Evolutionary conservation across 2,329 filamentous ascomycete species (phyloP).

Genomic region (Fusarium musae): DNA sequence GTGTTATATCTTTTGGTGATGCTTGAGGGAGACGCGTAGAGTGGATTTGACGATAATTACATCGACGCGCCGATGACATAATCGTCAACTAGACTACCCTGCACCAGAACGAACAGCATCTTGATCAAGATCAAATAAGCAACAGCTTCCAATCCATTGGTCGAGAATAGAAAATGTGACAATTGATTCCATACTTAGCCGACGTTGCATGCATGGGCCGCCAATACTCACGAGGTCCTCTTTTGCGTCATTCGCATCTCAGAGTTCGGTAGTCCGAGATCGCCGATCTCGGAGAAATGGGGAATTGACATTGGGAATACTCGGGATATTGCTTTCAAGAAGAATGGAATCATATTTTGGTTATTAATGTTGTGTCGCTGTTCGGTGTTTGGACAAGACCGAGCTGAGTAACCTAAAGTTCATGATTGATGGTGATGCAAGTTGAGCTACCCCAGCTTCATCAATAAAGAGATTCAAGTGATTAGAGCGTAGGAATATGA

Average conservation of each 20-base stretch:
- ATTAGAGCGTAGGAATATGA: fast-evolving
- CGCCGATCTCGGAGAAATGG: constrained; percentile 21
- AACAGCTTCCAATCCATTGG: not conserved
- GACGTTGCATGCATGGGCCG: not conserved
- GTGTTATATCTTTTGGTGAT: not conserved
- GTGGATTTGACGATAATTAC: constrained; percentile 1
- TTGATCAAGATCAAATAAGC: not conserved
- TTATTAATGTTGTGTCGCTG: not conserved
- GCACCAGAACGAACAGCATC: not conserved
- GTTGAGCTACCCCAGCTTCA: not conserved
- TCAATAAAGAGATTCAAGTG: not conserved
- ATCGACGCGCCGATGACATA: constrained; percentile 44
- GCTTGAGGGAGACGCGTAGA: constrained; percentile 36
- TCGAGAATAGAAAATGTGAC: not conserved
- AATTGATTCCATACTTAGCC: not conserved
- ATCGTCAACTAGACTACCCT: constrained; percentile 25
- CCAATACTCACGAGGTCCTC: not conserved
- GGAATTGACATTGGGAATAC: not conserved
- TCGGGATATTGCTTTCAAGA: not conserved
- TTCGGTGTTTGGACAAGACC: constrained; percentile 19
- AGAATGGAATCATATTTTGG: not conserved
- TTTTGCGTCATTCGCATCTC: constrained; percentile 7
- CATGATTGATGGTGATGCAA: not conserved
- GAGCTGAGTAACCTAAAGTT: constrained; percentile 8
- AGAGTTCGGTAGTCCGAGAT: constrained; percentile 25